Base-by-base conservation (phyloP, 768 basidiomycete genomes). In the Lactarius sanguifluus region DNA sequence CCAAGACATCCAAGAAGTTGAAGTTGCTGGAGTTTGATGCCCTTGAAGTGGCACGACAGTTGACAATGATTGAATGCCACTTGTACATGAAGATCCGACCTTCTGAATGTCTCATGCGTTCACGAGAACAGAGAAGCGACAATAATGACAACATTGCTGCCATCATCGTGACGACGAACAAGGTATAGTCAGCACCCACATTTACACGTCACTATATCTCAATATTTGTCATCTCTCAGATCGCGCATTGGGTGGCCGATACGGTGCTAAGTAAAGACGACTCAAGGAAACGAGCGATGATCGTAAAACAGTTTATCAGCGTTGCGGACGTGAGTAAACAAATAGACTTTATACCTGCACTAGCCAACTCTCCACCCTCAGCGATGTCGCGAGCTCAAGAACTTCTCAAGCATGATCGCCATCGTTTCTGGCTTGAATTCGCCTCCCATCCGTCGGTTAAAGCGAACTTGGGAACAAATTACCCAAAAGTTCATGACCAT, bases 321-420 rank as follows among this genome's bases (percentile, higher is more conserved):
- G 82, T 96, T 50, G 96, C 97, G 41, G 94, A 98, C 69, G 96
- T 96, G 67, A 75, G 92, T 81, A 12, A 40, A 52, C 36, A 23
- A 34, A 6, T 13, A n/a, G 20, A 67, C 23, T 25, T 58, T 65
- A 25, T 59, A 55, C 68, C 20, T 57, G 62, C n/a, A 69, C 64
- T 56, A 9, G 54, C 16, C 61, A 28, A 66, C 60, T 15, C 57
- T 15, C 28, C 12, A 55, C 41, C 18, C 13, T 9, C 69, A 98
- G 96, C 91, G 92, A 36, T 96, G 96, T 75, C 91, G 93, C 56
- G 76, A 78, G 20, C 78, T 98, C 70, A 92, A 96, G 76, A 98
- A 98, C 77, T 98, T 94, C 78, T 96, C 95, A 23, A 92, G 89
- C n/a, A 93, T 98, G 89, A 92, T 94, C 65, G 94, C 95, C 40